Base-by-base conservation (phyloP, 83 land plant species). In the Larix sibirica region DNA sequence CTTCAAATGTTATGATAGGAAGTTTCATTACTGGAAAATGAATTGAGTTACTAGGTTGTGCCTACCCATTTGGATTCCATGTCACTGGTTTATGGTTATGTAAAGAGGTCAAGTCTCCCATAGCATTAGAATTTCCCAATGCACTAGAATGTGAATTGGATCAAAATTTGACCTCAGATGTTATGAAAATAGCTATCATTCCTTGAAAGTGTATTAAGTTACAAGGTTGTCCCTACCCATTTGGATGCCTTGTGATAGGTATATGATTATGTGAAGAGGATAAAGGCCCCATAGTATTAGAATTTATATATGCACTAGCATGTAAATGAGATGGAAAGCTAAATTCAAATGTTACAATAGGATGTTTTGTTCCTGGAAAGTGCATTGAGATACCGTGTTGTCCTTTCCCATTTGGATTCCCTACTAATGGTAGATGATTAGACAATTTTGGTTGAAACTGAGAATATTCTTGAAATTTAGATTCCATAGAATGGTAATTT, bases 291-390 rank as follows among this genome's bases (percentile, higher is more conserved):
- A 20, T 8, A 40, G 13, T 13, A 71, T 71, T 71, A 71, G 76
- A 38, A 71, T 6, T 71, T 31, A 54, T 54, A 17, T 3, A 23
- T n/a, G 10, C 76, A 71, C 54, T 40, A 71, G 50, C n/a, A 71
- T 42, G 76, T 20, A 47, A 71, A 71, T 71, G 54, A 20, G 18
- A 71, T 18, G 76, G n/a, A 71, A 71, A 40, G 76, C 42, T 71
- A 71, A 21, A 38, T 71, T 42, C 76, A 71, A 24, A 42, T 18
- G 54, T 40, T 42, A 71, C n/a, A 1, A 38, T 18, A 42, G 76
- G 23, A 71, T 13, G 76, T n/a, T n/a, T 71, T 71, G 76, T 33
- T 42, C 50, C 50, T 20, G 76, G 20, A 40, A 71, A 40, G 14
- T 10, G 12, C 14, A 13, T 7, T 66, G 69, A 71, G 76, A 38